Conservation (phyloP, 1,139 yeast genomes). For the Scheffersomyces illinoinensis region DNA sequence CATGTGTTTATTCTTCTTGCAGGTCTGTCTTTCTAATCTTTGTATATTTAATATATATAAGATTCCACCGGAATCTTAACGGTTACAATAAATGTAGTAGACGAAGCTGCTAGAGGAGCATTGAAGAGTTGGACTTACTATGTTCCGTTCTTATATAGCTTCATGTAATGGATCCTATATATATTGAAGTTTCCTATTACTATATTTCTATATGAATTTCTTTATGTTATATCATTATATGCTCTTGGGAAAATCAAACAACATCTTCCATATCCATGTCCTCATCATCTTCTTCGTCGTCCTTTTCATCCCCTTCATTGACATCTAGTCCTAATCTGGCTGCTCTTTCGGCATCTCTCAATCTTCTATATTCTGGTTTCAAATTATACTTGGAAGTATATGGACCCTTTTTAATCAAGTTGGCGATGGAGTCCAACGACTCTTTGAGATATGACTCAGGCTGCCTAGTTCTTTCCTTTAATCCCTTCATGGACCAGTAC, state of each 20-base stretch:
- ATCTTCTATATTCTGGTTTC: slow-evolving; percentile 84
- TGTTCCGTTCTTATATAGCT: not conserved
- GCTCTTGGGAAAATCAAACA: slow-evolving; percentile 16
- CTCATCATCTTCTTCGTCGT: slow-evolving; percentile 47
- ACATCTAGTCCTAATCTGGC: slow-evolving; percentile 52
- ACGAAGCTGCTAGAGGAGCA: no score
- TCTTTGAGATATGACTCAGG: slow-evolving; percentile 94
- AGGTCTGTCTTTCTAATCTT: slow-evolving; percentile 10
- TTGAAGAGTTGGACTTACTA: no score
- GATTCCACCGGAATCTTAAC: slow-evolving; percentile 9
- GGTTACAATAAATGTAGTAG: slow-evolving; percentile 5
- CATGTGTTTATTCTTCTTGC: not conserved
- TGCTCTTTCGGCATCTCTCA: slow-evolving; percentile 76
- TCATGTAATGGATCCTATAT: not conserved
- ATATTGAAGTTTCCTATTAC: not conserved
- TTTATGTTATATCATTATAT: not conserved
- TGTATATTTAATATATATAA: slow-evolving; percentile 14
- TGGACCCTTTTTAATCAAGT: slow-evolving; percentile 90
- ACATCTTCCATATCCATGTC: slow-evolving; percentile 52
- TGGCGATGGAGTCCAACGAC: slow-evolving; percentile 86
- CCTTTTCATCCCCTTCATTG: slow-evolving; percentile 44
- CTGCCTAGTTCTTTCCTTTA: slow-evolving; percentile 91
- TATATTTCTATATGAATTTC: not conserved
- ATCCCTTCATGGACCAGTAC: slow-evolving; percentile 94
- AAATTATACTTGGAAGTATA: slow-evolving; percentile 89